A percentile compares a stretch with the other conserved stretches of the same genome.
These are phyloP conservation scores for Mortierella sp. DNA, from an alignment of 371 early-diverging fungal species.

Conservation along the genomic window DNA sequence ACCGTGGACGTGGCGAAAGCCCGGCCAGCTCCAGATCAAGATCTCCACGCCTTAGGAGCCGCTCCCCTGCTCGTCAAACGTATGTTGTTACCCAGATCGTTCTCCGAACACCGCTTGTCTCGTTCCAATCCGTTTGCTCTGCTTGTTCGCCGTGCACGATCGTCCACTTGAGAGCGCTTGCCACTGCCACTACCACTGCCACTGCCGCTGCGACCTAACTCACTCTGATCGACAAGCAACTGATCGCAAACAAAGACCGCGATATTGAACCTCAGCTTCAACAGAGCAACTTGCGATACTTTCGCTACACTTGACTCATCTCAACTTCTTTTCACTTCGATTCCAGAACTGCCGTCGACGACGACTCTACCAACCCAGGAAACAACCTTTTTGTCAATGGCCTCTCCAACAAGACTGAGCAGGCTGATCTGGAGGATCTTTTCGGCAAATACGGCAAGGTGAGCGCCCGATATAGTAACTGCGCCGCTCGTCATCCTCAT, in stretches of 20 bases:
- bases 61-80: conserved; percentile 39
- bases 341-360: conserved; percentile 32
- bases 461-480: neutral
- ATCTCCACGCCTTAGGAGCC: conserved; percentile 48
- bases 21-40: conserved; percentile 46
- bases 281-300: neutral
- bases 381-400: conserved; percentile 85
- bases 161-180: too few relatives aligned
- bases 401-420: conserved; percentile 68
- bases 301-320: conserved; percentile 10
- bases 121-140: neutral
- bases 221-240: too few relatives aligned
- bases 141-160: too few relatives aligned
- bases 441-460: conserved; percentile 84
- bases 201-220: too few relatives aligned
- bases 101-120: neutral
- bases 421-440: conserved; percentile 75
- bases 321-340: conserved; percentile 17
- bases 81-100: conserved; percentile 6
- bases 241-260: neutral
- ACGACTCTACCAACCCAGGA: conserved; percentile 74
- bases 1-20: conserved; percentile 36
- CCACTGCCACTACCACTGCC: too few relatives aligned
- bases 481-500: neutral
- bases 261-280: neutral